Evolutionary conservation across 23 red algal species (phyloP).

Genomic region (Gracilaria caudata): DNA sequence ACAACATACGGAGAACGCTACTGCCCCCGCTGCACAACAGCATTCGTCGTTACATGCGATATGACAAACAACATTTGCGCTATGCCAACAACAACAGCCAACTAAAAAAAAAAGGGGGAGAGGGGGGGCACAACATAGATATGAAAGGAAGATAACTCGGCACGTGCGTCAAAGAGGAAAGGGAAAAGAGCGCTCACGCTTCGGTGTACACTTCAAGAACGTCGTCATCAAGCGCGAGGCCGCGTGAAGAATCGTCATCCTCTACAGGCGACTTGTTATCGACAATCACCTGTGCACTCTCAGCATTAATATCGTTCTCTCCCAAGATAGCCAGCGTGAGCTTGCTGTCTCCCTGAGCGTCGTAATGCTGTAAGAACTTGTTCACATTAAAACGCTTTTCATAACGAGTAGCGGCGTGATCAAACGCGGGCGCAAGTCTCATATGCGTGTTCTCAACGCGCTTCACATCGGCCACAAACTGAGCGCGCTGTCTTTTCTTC

Average conservation of each 20-base stretch:
- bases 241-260: conserved; percentile 16
- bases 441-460: conserved; percentile 65
- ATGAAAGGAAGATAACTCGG: not conserved
- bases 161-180: not conserved
- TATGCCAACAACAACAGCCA: no score
- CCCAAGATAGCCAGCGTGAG: conserved; percentile 64
- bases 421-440: conserved; percentile 47
- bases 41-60: not conserved
- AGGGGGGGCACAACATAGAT: no score
- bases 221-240: conserved; percentile 47
- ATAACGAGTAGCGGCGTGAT: conserved; percentile 33
- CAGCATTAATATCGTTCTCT: conserved; percentile 53
- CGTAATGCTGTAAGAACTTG: conserved; percentile 69
- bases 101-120: no score
- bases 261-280: not conserved
- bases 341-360: conserved; percentile 43
- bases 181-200: not conserved
- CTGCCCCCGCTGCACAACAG: not conserved
- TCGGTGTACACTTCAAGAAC: conserved; percentile 43
- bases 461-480: conserved; percentile 47
- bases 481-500: conserved; percentile 44
- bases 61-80: not conserved
- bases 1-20: not conserved
- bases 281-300: conserved; percentile 14
- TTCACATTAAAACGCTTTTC: conserved; percentile 60